Evolutionary conservation across 352 stramenopile species (phyloP).

Genomic region (Aphanomyces stellatus): DNA sequence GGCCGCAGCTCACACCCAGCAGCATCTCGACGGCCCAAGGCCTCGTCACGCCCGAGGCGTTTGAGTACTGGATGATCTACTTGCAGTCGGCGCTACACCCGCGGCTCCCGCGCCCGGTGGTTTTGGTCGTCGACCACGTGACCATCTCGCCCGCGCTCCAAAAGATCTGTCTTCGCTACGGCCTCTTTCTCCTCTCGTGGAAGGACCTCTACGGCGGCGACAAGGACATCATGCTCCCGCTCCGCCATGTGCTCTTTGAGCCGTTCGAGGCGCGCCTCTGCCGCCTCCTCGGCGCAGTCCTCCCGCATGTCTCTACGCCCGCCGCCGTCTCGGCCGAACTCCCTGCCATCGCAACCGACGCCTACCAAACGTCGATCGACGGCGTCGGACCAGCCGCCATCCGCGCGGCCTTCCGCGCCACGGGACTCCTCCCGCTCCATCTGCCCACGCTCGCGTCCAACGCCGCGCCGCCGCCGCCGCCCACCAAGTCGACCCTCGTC

Average conservation of each 20-base stretch:
- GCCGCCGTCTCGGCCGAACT: neutral
- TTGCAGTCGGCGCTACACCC: constrained; percentile 7
- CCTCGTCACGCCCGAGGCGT: neutral
- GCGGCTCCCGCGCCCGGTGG: constrained; percentile 1
- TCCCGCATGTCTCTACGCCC: constrained; percentile 7
- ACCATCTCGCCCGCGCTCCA: neutral
- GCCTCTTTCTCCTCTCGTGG: constrained; percentile 7
- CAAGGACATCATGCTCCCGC: neutral
- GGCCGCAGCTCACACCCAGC: neutral
- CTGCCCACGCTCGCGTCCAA: neutral
- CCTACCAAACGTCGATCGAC: neutral
- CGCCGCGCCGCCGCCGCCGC: neutral
- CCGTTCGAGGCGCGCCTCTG: constrained; percentile 4
- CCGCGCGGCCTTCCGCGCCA: neutral
- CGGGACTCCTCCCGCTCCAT: neutral
- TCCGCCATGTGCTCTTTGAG: neutral
- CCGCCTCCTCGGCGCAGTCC: neutral
- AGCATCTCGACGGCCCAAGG: neutral
- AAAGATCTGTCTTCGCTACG: constrained; percentile 7
- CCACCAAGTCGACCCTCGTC: neutral
- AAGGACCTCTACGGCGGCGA: constrained; percentile 3
- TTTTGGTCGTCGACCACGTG: constrained; percentile 13
- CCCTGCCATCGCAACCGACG: neutral
- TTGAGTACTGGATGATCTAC: constrained; percentile 16
- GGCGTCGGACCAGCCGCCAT: neutral